Evolutionary conservation across 257 asterid species (phyloP), one percentile per base, ranked within the genome.

Genomic region (Fraxinus pennsylvanica): DNA sequence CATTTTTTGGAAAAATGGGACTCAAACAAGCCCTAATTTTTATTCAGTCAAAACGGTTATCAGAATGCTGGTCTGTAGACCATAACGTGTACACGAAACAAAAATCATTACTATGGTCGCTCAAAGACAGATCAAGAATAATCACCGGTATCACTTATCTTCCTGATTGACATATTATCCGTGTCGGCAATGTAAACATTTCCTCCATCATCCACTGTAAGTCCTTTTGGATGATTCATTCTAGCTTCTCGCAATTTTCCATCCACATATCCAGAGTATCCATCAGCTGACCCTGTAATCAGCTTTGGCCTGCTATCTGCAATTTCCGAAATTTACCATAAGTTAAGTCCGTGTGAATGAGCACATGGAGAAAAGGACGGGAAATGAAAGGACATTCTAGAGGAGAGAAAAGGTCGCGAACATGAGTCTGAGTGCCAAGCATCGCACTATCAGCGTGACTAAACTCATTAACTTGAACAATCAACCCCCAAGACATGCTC

Each of bases 211-310:
- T 94, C 98, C 72, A 92, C 88, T 1, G 98, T 90, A 68, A 94
- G 85, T 76, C 98, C 98, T 80, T 94, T 94, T 0, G 98, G 98
- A 86, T 92, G 98, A 71, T 91, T 94, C 98, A 94, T 81, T 80
- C 92, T 88, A 47, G 97, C 96, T 52, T 92, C 98, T 73, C 92
- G 89, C 76, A 87, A 33, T 84, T 81, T 92, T 72, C 97, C 98
- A 73, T 94, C 98, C 47, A 94, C 82, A 65, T 94, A 92, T 50
- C 98, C 98, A 8, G 90, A 61, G 66, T 92, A 86, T 74, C 98
- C 98, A 74, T 92, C 98, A 35, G 91, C 93, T 21, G 97, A 94
- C 80, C 98, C 98, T 68, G 93, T 88, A 75, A 94, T 81, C 77
- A 94, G 83, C 84, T 89, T 91, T 7, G 98, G 96, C 84, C 98